Conservation (phyloP, 768 basidiomycete species). For the Leccinum subgranulosum region DNA sequence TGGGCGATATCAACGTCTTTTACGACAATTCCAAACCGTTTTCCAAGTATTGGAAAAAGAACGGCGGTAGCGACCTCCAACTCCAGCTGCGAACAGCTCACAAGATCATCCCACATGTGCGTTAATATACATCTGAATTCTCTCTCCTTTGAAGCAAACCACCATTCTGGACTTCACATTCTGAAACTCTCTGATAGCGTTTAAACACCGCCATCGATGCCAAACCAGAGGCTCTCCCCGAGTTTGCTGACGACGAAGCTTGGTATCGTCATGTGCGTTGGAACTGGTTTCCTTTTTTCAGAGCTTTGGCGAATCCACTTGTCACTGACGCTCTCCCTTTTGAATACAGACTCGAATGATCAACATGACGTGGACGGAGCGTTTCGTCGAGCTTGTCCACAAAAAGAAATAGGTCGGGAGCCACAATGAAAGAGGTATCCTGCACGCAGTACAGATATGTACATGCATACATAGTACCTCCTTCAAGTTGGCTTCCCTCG, state of each 20-base stretch:
- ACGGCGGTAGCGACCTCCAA: slow-evolving; percentile 22
- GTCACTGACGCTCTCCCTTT: not conserved
- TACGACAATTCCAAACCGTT: slow-evolving; percentile 41
- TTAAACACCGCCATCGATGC: slow-evolving; percentile 27
- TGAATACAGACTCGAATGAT: slow-evolving; percentile 16
- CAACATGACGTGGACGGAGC: slow-evolving; percentile 24
- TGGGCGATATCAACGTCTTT: slow-evolving; percentile 16
- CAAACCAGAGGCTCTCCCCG: slow-evolving; percentile 28
- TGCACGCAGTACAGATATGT: too few relatives aligned
- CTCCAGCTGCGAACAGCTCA: slow-evolving; percentile 22
- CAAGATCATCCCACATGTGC: slow-evolving; percentile 41
- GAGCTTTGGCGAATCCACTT: not conserved
- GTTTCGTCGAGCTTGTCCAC: slow-evolving; percentile 23
- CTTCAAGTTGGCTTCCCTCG: too few relatives aligned
- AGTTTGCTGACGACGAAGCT: slow-evolving; percentile 31
- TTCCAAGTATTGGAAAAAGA: slow-evolving; percentile 30
- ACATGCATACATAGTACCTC: too few relatives aligned
- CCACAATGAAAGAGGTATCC: too few relatives aligned
- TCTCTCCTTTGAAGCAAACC: too few relatives aligned
- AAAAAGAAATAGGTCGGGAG: slow-evolving; percentile 3
- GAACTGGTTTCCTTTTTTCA: not conserved
- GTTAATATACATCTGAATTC: slow-evolving; percentile 8
- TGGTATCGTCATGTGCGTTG: slow-evolving; percentile 34
- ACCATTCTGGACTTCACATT: not conserved
- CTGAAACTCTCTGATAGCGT: slow-evolving; percentile 26